Conservation (phyloP, 2,329 filamentous ascomycete genomes). For the Botryotinia narcissicola region DNA sequence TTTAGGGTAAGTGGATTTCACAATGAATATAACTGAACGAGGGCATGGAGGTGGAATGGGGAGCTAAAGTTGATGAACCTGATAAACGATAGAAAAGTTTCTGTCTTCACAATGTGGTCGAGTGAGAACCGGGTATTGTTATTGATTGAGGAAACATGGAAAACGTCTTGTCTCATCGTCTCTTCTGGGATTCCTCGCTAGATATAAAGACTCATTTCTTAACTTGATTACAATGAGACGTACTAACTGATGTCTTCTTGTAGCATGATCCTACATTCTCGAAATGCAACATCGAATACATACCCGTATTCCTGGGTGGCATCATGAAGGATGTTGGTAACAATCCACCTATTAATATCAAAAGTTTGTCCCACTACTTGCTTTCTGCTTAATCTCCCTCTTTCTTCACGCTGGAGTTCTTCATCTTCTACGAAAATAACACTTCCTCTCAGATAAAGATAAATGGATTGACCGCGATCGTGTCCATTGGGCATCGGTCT, state of each 20-base stretch:
- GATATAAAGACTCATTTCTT: neutral
- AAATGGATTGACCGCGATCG: slow-evolving; percentile 55
- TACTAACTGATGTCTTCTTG: neutral
- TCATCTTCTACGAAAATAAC: neutral
- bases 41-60: neutral
- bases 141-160: neutral
- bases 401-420: neutral
- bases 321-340: slow-evolving; percentile 57
- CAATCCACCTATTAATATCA: slow-evolving; percentile 53
- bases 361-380: slow-evolving; percentile 43
- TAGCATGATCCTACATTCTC: slow-evolving; percentile 57
- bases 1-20: slow-evolving; percentile 44
- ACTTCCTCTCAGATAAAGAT: slow-evolving; percentile 50
- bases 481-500: slow-evolving; percentile 47
- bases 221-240: neutral
- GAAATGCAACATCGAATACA: slow-evolving; percentile 52
- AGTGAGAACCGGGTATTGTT: neutral
- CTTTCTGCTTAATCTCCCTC: neutral
- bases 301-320: slow-evolving; percentile 59
- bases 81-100: neutral
- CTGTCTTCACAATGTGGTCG: neutral
- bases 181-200: neutral
- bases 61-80: neutral
- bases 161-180: neutral
- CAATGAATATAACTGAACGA: neutral